These are phyloP conservation scores for Penicillium maclennaniae DNA, from an alignment of 495 filamentous ascomycete species.

Conservation along the genomic window DNA sequence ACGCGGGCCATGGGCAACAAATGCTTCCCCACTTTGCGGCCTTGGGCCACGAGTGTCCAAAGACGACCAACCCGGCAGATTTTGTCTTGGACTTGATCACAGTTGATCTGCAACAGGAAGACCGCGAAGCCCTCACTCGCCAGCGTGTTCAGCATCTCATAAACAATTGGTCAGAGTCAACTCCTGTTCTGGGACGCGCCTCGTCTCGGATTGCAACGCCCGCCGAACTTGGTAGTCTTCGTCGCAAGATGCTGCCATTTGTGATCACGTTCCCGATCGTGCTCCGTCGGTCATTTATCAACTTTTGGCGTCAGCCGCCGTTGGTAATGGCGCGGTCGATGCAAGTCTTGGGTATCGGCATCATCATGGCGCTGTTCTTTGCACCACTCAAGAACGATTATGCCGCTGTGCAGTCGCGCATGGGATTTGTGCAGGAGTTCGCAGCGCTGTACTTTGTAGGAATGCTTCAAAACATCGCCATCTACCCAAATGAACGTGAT, in stretches of 20 bases:
- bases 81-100: slow-evolving; percentile 74
- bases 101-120: slow-evolving; percentile 61
- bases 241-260: slow-evolving; percentile 58
- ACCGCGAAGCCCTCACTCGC: slow-evolving; percentile 54
- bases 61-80: slow-evolving; percentile 68
- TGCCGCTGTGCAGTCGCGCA: slow-evolving; percentile 61
- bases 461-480: slow-evolving; percentile 73
- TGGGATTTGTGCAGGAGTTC: slow-evolving; percentile 68
- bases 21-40: slow-evolving; percentile 63
- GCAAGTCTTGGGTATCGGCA: slow-evolving; percentile 62
- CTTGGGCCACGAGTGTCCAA: slow-evolving; percentile 59
- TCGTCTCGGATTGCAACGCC: slow-evolving; percentile 55
- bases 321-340: slow-evolving; percentile 61
- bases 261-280: slow-evolving; percentile 59
- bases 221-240: slow-evolving; percentile 63
- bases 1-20: slow-evolving; percentile 57
- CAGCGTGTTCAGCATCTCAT: slow-evolving; percentile 58
- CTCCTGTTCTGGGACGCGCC: slow-evolving; percentile 18
- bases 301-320: slow-evolving; percentile 62
- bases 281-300: slow-evolving; percentile 58
- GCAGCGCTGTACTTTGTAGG: slow-evolving; percentile 70
- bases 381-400: slow-evolving; percentile 66
- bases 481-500: slow-evolving; percentile 65
- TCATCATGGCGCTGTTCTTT: slow-evolving; percentile 67
- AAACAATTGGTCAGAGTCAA: slow-evolving; percentile 28